A percentile compares a stretch with the other conserved stretches of the same genome.
These are phyloP conservation scores for Solanum gandarillasii DNA, from an alignment of 257 asterid genomes.

Conservation along the genomic window DNA sequence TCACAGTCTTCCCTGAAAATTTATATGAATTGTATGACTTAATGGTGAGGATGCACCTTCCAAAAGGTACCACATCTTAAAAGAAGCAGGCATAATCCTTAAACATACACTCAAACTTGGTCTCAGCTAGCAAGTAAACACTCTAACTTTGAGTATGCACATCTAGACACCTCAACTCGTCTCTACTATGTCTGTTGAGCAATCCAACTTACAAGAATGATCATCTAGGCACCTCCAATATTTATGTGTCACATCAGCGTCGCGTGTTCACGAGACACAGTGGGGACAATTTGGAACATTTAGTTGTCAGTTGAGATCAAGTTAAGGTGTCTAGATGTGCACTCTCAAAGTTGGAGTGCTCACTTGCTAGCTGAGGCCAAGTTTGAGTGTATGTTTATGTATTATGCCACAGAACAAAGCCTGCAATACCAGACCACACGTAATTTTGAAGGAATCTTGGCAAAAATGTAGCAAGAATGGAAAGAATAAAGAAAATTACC, in stretches of 20 bases:
- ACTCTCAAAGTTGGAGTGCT: background rate
- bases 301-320: background rate
- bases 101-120: background rate
- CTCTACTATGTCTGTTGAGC: background rate
- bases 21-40: background rate
- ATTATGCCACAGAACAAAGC: background rate
- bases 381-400: background rate
- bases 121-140: background rate
- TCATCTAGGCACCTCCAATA: background rate
- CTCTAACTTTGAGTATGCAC: background rate
- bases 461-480: background rate
- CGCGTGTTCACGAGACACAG: background rate
- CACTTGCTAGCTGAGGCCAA: background rate
- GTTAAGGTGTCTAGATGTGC: background rate
- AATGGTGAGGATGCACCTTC: background rate
- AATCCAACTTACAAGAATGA: background rate
- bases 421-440: background rate
- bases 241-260: background rate
- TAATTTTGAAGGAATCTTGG: background rate
- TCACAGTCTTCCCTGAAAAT: conserved; percentile 78
- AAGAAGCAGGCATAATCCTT: background rate
- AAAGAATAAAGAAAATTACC: conserved; percentile 32
- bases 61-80: background rate
- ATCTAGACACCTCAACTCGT: background rate
- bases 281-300: background rate